phyloP scores from a whole-genome alignment of 441 rosid species.

The Flueggea neowawraea region DNA sequence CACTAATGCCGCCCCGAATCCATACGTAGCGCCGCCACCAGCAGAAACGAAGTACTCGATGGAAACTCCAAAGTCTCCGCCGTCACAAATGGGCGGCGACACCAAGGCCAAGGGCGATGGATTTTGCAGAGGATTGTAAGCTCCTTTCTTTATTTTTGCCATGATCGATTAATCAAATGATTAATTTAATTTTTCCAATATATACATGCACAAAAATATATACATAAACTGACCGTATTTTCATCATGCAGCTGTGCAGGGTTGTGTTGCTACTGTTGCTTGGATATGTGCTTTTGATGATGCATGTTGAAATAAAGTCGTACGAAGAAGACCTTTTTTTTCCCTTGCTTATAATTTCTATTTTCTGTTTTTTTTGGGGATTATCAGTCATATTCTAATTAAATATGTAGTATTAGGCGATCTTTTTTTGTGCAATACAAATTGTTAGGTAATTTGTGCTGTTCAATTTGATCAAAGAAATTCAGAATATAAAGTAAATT shows the following conservation, averaged over 20 bases:
- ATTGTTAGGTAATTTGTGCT: too few relatives aligned
- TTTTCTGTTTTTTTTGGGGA: too few relatives aligned
- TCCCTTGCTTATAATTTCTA: too few relatives aligned
- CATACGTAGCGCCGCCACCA: slow-evolving; percentile 4
- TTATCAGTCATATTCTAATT: too few relatives aligned
- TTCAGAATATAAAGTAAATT: too few relatives aligned
- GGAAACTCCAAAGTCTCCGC: neutral
- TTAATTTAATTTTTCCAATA: neutral
- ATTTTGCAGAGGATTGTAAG: slow-evolving; percentile 26
- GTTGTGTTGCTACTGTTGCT: slow-evolving; percentile 23
- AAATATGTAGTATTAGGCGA: too few relatives aligned
- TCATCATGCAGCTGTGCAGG: slow-evolving; percentile 20
- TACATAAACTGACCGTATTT: too few relatives aligned
- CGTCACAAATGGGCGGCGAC: neutral
- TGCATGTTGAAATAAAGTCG: neutral
- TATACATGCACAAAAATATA: too few relatives aligned
- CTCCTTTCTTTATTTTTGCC: neutral
- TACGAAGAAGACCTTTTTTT: too few relatives aligned
- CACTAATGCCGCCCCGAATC: neutral
- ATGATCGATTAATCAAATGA: too few relatives aligned
- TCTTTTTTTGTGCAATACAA: too few relatives aligned
- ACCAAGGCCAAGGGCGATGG: slow-evolving; percentile 21
- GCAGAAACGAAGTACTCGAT: neutral
- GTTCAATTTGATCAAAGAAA: too few relatives aligned
- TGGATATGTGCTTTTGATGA: slow-evolving; percentile 21